Evolutionary conservation across 306 rosid species (phyloP).

Genomic region (Luffa aegyptiaca): DNA sequence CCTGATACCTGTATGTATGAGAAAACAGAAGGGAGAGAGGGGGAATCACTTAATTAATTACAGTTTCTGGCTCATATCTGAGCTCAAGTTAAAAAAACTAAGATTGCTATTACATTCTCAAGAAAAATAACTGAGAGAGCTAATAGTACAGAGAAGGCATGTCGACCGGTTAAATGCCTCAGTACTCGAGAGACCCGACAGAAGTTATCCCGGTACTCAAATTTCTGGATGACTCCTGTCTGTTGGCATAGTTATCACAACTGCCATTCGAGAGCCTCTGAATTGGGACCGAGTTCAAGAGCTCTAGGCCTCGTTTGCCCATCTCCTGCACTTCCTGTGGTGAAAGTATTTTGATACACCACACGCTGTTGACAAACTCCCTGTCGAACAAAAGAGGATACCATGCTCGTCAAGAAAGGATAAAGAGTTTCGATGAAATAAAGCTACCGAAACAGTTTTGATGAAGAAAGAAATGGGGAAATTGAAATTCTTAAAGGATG

Average conservation of each 20-base stretch:
- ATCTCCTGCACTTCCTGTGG: constrained; percentile 92
- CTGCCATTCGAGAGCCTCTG: constrained; percentile 69
- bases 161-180: constrained; percentile 32
- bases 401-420: neutral
- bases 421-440: neutral
- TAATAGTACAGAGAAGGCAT: constrained; percentile 40
- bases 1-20: constrained; percentile 40
- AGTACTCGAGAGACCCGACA: constrained; percentile 80
- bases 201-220: constrained; percentile 60
- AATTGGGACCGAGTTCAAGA: constrained; percentile 60
- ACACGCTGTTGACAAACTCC: constrained; percentile 89
- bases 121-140: constrained; percentile 25
- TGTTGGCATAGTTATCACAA: constrained; percentile 57
- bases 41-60: constrained; percentile 23
- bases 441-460: neutral
- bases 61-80: constrained; percentile 54
- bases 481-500: neutral
- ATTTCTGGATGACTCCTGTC: constrained; percentile 66
- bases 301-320: constrained; percentile 77
- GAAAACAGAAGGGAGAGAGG: constrained; percentile 1
- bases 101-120: constrained; percentile 31
- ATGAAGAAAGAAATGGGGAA: neutral
- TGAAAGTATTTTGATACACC: constrained; percentile 97
- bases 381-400: constrained; percentile 27
- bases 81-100: constrained; percentile 36